Evolutionary conservation across 371 early-diverging fungal species (phyloP), one percentile per base, ranked within the genome.

Genomic region (Phascolomyces articulosus): DNA sequence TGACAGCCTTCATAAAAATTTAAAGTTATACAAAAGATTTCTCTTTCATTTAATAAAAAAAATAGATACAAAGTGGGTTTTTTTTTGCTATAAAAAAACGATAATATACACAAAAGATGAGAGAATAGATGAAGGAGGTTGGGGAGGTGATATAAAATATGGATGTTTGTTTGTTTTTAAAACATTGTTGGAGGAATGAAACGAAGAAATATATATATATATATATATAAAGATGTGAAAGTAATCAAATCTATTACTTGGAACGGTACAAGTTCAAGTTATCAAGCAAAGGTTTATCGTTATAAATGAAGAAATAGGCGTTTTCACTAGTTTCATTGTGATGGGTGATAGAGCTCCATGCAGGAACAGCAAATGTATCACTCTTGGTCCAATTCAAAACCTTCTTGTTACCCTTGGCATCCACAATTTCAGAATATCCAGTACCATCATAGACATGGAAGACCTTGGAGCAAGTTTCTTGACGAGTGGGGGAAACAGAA

Each of bases 281-380:
- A 21, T 59, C 44, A 15, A 65, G 27, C 28, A 65, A 40, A 48
- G 65, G 65, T 41, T 65, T 65, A 28, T 65, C 65, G 41, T 51
- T 58, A 60, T 26, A 65, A 9, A 20, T 54, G 27, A 65, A 65
- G 18, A 65, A 21, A 27, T 65, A 65, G 28, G 60, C 58, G 16
- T 29, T 8, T 24, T 63, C 55, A 10, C 34, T 38, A 38, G 23
- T 20, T 34, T 66, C 62, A 24, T 48, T 40, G 20, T 69, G 62
- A 54, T 69, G 70, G 2, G 60, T 56, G 21, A 69, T 62, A 18
- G 47, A 34, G 21, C 49, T 44, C 70, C 70, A 69, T 8, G 70
- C 48, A 21, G 70, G 70, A 16, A 69, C 60, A 44, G 63, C 65
- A 62, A 69, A 66, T 1, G 70, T 69, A 23, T 69, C 70, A 23